Evolutionary conservation across 1,284 basidiomycete genomes (phyloP).

Genomic region (Leccinum insigne): DNA sequence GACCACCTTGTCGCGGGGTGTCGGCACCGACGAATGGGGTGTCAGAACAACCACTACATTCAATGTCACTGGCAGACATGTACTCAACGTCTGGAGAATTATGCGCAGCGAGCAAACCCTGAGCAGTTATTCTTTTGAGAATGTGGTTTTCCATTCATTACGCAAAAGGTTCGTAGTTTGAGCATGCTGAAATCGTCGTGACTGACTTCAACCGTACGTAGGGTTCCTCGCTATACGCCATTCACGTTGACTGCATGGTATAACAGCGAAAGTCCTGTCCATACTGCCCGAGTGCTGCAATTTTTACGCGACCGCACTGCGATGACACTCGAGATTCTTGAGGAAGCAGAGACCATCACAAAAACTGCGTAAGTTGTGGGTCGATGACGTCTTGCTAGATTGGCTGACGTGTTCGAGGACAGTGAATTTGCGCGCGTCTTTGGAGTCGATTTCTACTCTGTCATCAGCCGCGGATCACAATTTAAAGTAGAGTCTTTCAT

Average conservation of each 20-base stretch:
- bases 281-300: constrained; percentile 44
- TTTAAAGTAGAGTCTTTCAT: constrained; percentile 99
- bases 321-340: constrained; percentile 77
- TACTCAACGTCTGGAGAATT: constrained; percentile 92
- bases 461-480: constrained; percentile 93
- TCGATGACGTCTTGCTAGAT: background rate
- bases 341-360: constrained; percentile 78
- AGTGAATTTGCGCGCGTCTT: constrained; percentile 98
- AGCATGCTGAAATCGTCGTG: background rate
- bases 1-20: constrained; percentile 32
- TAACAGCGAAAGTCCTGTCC: constrained; percentile 51
- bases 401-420: constrained; percentile 3
- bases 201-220: constrained; percentile 31
- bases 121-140: constrained; percentile 88
- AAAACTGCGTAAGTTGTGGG: constrained; percentile 76
- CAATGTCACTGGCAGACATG: constrained; percentile 85
- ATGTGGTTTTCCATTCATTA: constrained; percentile 82
- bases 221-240: constrained; percentile 76
- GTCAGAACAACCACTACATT: constrained; percentile 80
- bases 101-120: constrained; percentile 86
- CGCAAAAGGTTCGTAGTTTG: constrained; percentile 54
- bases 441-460: constrained; percentile 96
- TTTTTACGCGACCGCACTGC: constrained; percentile 66
- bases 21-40: constrained; percentile 69
- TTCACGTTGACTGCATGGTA: constrained; percentile 77